Evolutionary conservation across 306 rosid species (phyloP), one percentile per base, ranked within the genome.

Genomic region (Lablab purpureus): DNA sequence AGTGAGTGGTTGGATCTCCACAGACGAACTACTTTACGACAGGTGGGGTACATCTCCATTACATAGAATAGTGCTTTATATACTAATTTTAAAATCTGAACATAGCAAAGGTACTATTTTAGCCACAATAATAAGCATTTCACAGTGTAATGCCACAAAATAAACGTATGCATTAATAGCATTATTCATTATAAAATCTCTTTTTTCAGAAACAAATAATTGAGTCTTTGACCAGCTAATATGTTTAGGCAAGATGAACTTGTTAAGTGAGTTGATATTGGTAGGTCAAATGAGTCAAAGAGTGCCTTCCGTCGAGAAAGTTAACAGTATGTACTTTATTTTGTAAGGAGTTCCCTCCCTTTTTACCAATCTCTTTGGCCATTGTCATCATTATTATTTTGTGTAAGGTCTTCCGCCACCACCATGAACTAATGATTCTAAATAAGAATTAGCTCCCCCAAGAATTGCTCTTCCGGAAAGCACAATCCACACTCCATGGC

Each of bases 291-390:
- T 7, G 78, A 80, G 78, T 81, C 75, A 59, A 68, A 73, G 51
- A 70, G 76, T 70, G 66, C 58, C 75, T 77, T 87, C 88, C 37
- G 47, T 71, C 79, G 67, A 88, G 81, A 91, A 87, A 89, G 90
- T 54, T 77, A 32, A 80, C 63, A 71, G 90, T 87, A 87, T 73
- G 75, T 73, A 52, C 97, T 95, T 93, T 93, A 91, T 77, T 93
- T 95, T 89, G 94, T 84, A 92, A 84, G 13, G 78, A 81, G 80
- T 87, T 92, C 99, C 99, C 98, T 87, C 98, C 87, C 54, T 75
- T 82, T 83, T 89, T 87, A 75, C 90, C 88, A 55, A 71, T 51
- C 77, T 89, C 92, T 79, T 91, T 91, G 83, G 86, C 87, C 78
- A 82, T 76, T 47, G 55, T 87, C 85, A 86, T 93, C 18, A 96